Evolutionary conservation across 352 stramenopile genomes (phyloP).

Genomic region (Pythium aphanidermatum): DNA sequence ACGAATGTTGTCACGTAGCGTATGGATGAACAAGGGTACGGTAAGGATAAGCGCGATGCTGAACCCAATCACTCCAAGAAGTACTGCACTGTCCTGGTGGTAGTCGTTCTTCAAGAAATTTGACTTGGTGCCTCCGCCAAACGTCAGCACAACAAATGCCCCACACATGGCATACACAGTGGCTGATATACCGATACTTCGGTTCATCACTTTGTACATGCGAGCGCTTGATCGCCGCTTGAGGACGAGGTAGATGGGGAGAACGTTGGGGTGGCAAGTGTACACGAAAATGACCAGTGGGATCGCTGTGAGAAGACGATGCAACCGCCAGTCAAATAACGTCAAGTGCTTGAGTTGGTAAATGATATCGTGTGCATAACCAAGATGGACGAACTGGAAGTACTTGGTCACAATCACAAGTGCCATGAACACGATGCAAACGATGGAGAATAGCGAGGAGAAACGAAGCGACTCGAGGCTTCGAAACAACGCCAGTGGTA

Average conservation of each 20-base stretch:
- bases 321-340: slow-evolving; percentile 63
- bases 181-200: slow-evolving; percentile 71
- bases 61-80: slow-evolving; percentile 70
- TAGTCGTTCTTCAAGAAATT: slow-evolving; percentile 90
- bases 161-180: slow-evolving; percentile 73
- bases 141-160: slow-evolving; percentile 83
- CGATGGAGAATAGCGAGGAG: slow-evolving; percentile 83
- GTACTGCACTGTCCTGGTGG: slow-evolving; percentile 56
- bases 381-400: slow-evolving; percentile 80
- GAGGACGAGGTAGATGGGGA: slow-evolving; percentile 86
- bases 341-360: slow-evolving; percentile 73
- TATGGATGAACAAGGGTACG: slow-evolving; percentile 82
- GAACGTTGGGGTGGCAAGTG: slow-evolving; percentile 86
- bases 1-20: slow-evolving; percentile 77
- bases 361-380: slow-evolving; percentile 44
- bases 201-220: slow-evolving; percentile 89
- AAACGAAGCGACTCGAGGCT: slow-evolving; percentile 81
- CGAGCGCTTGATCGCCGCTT: slow-evolving; percentile 73
- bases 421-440: slow-evolving; percentile 86
- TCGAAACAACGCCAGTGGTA: slow-evolving; percentile 76
- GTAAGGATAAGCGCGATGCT: slow-evolving; percentile 79
- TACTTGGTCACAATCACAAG: slow-evolving; percentile 88
- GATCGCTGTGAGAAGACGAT: slow-evolving; percentile 57
- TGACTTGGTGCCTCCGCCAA: slow-evolving; percentile 62
- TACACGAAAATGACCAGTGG: slow-evolving; percentile 86